These are phyloP conservation scores for Xylariaceae sp. DNA, from an alignment of 2,329 filamentous ascomycete genomes.

Conservation along the genomic window DNA sequence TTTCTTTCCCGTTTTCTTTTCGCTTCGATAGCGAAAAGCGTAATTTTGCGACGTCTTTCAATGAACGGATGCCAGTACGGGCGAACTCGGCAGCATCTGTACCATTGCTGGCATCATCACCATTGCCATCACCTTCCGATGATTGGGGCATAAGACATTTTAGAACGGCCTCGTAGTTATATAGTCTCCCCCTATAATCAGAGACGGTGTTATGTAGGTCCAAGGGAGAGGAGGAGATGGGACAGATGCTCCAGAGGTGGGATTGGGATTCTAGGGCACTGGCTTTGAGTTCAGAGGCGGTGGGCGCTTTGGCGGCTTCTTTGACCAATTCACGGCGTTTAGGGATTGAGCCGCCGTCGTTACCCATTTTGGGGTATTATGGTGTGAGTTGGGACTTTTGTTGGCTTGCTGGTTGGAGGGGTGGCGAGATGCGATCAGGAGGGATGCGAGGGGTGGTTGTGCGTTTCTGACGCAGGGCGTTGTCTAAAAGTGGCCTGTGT, in stretches of 20 bases:
- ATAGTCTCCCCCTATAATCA: constrained; percentile 77
- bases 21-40: constrained; percentile 50
- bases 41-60: constrained; percentile 84
- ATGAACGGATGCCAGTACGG: constrained; percentile 63
- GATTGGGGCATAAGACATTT: constrained; percentile 55
- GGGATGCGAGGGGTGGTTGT: too few species aligned
- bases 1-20: constrained; percentile 42
- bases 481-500: too few species aligned
- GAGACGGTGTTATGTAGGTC: constrained; percentile 70
- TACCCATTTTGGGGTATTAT: constrained; percentile 77
- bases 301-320: constrained; percentile 78
- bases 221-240: constrained; percentile 75
- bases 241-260: constrained; percentile 84
- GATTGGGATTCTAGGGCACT: constrained; percentile 78
- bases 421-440: too few species aligned
- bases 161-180: constrained; percentile 91
- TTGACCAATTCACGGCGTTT: constrained; percentile 95
- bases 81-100: constrained; percentile 36
- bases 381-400: too few species aligned
- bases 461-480: too few species aligned
- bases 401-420: too few species aligned
- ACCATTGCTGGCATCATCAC: constrained; percentile 18
- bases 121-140: too few species aligned
- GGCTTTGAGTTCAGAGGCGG: constrained; percentile 82
- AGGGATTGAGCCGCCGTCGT: constrained; percentile 95